Conservation (phyloP, 2,329 filamentous ascomycete genomes). For the Ustulina deusta region DNA sequence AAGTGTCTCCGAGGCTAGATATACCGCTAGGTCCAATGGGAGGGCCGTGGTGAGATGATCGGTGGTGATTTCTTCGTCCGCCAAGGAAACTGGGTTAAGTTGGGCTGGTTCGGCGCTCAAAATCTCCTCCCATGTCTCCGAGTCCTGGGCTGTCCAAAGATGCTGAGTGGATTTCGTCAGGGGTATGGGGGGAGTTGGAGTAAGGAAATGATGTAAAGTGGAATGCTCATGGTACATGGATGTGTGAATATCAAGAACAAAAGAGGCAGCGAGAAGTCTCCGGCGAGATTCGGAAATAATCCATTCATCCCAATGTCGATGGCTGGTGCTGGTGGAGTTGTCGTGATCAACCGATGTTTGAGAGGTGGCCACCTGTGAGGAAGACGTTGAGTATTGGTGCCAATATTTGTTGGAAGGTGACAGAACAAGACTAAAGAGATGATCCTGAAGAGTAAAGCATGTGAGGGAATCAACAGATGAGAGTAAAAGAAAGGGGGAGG, state of each 20-base stretch:
- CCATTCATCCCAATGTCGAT: conserved; percentile 64
- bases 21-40: conserved; percentile 47
- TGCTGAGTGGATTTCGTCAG: conserved; percentile 58
- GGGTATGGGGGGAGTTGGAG: conserved; percentile 58
- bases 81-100: conserved; percentile 47
- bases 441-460: conserved; percentile 51
- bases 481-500: conserved; percentile 47
- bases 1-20: conserved; percentile 48
- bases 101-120: conserved; percentile 41
- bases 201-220: conserved; percentile 53
- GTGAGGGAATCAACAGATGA: conserved; percentile 48
- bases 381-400: conserved; percentile 53
- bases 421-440: conserved; percentile 52
- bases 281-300: conserved; percentile 64
- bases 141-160: conserved; percentile 63
- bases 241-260: conserved; percentile 68
- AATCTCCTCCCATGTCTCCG: conserved; percentile 60
- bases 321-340: conserved; percentile 43
- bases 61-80: conserved; percentile 53
- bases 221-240: conserved; percentile 66
- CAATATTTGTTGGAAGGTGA: conserved; percentile 47
- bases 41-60: conserved; percentile 52
- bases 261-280: conserved; percentile 67
- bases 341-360: conserved; percentile 47
- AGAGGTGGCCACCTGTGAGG: conserved; percentile 56